These are phyloP conservation scores for Penicillium manginii DNA, from an alignment of 495 filamentous ascomycete genomes.

Conservation along the genomic window DNA sequence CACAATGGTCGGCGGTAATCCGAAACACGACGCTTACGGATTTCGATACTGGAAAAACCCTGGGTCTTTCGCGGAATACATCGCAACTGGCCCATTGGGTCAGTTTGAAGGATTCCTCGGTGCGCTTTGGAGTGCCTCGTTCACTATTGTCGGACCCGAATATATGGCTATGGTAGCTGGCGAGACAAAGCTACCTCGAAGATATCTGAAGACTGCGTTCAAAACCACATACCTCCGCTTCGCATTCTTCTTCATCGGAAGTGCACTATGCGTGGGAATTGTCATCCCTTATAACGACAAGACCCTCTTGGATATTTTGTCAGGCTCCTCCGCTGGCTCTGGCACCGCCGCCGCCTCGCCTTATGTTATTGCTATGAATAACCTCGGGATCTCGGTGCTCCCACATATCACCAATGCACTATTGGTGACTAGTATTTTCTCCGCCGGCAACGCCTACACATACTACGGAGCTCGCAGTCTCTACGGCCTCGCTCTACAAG, in stretches of 20 bases:
- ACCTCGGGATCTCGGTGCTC: conserved; percentile 64
- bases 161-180: conserved; percentile 81
- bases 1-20: conserved; percentile 75
- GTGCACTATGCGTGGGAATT: conserved; percentile 68
- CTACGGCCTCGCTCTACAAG: conserved; percentile 68
- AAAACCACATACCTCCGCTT: conserved; percentile 75
- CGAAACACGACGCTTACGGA: conserved; percentile 67
- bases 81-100: conserved; percentile 62
- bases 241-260: conserved; percentile 72
- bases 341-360: conserved; percentile 65
- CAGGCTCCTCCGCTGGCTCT: conserved; percentile 28
- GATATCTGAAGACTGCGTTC: conserved; percentile 56
- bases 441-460: conserved; percentile 79
- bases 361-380: conserved; percentile 82
- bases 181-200: conserved; percentile 71
- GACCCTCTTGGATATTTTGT: conserved; percentile 48
- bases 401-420: conserved; percentile 76
- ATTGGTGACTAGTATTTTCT: conserved; percentile 72
- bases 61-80: conserved; percentile 46
- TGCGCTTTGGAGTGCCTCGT: conserved; percentile 56
- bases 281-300: conserved; percentile 62
- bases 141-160: conserved; percentile 60
- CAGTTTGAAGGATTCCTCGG: conserved; percentile 72
- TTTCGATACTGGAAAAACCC: conserved; percentile 60
- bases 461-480: conserved; percentile 75